Evolutionary conservation across 768 basidiomycete genomes (phyloP).

Genomic region (Amanita polypyramis): DNA sequence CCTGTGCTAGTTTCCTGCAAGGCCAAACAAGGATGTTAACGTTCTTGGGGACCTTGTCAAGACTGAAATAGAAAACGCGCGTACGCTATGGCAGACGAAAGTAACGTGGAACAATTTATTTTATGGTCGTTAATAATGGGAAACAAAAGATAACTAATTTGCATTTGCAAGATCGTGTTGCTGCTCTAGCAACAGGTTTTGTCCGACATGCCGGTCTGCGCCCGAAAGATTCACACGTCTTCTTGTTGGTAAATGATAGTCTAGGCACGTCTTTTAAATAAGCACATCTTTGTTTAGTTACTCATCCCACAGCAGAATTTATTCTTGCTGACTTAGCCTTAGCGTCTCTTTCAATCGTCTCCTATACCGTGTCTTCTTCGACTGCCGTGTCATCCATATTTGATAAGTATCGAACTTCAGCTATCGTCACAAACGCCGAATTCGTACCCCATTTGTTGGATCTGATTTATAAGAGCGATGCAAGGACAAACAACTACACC

Average conservation of each 20-base stretch:
- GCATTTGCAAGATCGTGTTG: conserved; percentile 57
- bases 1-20: conserved; percentile 50
- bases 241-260: conserved; percentile 72
- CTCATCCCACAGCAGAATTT: conserved; percentile 42
- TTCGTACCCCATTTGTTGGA: conserved; percentile 66
- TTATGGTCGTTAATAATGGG: conserved; percentile 1
- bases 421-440: conserved; percentile 59
- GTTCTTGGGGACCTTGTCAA: conserved; percentile 58
- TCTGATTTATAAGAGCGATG: conserved; percentile 51
- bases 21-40: conserved; percentile 64
- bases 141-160: conserved; percentile 52
- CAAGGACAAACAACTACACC: conserved; percentile 34
- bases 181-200: conserved; percentile 66
- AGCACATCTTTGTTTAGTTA: background rate
- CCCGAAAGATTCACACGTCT: conserved; percentile 51
- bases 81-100: conserved; percentile 75
- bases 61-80: conserved; percentile 51
- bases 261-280: conserved; percentile 38
- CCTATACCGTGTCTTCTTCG: conserved; percentile 52
- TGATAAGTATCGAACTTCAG: conserved; percentile 57
- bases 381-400: conserved; percentile 54
- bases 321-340: conserved; percentile 73
- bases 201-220: conserved; percentile 43
- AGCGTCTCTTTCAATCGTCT: conserved; percentile 55
- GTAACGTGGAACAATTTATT: conserved; percentile 26